Percentiles rank a stretch among this genome's conserved stretches.
Conservation (phyloP, 148 eudicot genomes). For the Pharnaceum exiguum region DNA sequence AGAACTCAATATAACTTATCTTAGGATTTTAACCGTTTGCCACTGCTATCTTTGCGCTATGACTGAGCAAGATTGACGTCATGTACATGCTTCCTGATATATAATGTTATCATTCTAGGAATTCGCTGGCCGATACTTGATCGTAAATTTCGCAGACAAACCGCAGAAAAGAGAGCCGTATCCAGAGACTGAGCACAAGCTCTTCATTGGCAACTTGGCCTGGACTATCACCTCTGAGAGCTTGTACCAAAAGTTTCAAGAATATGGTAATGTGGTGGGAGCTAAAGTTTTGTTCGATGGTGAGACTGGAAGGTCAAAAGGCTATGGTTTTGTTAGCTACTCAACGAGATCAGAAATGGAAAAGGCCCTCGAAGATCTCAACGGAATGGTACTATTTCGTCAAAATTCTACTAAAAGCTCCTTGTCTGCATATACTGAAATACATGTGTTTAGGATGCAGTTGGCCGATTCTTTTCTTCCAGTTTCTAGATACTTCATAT, state of each 20-base stretch:
- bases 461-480: neutral
- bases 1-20: conserved; percentile 10
- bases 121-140: conserved; percentile 77
- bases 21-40: neutral
- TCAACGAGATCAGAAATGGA: conserved; percentile 65
- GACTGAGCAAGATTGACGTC: neutral
- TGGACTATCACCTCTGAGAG: conserved; percentile 85
- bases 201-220: conserved; percentile 80
- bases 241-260: conserved; percentile 53
- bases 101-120: conserved; percentile 41
- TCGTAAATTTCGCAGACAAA: conserved; percentile 83
- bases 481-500: neutral
- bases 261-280: conserved; percentile 73
- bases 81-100: too few relatives aligned
- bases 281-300: conserved; percentile 87
- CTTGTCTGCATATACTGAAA: too few relatives aligned
- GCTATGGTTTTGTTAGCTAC: conserved; percentile 84
- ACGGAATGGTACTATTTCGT: conserved; percentile 64
- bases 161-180: conserved; percentile 70
- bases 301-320: conserved; percentile 84
- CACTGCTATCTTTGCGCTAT: neutral
- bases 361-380: conserved; percentile 64
- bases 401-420: neutral
- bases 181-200: conserved; percentile 89
- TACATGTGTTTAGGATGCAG: too few relatives aligned